Base-by-base conservation (phyloP, 2,329 filamentous ascomycete species). In the Fusarium sp. region DNA sequence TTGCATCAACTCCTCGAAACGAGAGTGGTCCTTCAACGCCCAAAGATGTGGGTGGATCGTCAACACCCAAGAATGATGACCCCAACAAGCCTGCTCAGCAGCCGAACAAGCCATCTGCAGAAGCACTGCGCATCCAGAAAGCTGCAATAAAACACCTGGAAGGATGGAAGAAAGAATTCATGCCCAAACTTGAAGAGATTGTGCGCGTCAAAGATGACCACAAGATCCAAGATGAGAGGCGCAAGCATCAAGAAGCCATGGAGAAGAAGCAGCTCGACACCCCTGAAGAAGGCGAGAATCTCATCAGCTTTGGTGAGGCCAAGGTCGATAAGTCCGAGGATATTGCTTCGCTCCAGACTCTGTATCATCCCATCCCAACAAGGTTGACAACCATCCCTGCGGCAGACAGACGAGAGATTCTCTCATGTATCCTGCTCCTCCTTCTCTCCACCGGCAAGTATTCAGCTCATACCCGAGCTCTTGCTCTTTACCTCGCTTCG, bases 381-480 rank as follows among this genome's bases (percentile, higher is more conserved):
- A 75, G 88, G 14, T 80, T 87, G 32, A 77, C 81, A 2, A 83
- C 83, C 1, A 78, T 92, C 3, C 78, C 85, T 0, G 72, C 81
- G 19, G 79, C 82, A 36, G 87, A 90, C 66, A 80, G 87, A 37
- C 78, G 80, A 39, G 82, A 92, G 56, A 81, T 88, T 3, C 75
- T 94, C 11, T 89, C 91, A 73, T 88, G 88, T 15, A 75, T 91
- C 8, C 76, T 94, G 8, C 80, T 95, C 1, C 77, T 93, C 4
- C 75, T 93, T 7, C 79, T 95, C 4, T 90, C 88, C 9, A 79
- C 89, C 2, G 88, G 92, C 32, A 86, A 87, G 60, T 95, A 95
- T 72, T 88, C 85, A 19, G 89, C 90, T 4, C 84, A 92, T 71
- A 92, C 91, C 1, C 82, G 91, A 9, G 80, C 87, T 1, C 73